phyloP scores from a whole-genome alignment of 2,329 filamentous ascomycete species.

The Cordyceps tenuipes region DNA sequence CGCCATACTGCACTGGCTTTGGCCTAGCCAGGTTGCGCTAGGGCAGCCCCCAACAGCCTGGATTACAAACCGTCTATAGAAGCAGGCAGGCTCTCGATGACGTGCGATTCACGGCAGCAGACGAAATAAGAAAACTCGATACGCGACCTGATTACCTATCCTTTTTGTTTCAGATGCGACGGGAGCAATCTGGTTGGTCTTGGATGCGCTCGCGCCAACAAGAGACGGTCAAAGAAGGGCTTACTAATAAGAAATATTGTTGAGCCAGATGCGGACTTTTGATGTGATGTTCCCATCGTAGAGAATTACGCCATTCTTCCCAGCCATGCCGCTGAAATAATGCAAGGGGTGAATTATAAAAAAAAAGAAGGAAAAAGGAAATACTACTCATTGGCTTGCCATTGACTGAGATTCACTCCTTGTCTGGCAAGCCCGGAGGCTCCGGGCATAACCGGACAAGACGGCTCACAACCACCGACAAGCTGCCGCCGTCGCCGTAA shows the following conservation, averaged over 20 bases:
- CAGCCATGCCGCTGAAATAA: too few species aligned
- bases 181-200: background rate
- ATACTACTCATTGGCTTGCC: too few species aligned
- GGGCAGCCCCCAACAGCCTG: background rate
- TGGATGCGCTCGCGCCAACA: background rate
- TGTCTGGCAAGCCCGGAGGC: background rate
- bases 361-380: too few species aligned
- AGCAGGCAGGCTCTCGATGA: background rate
- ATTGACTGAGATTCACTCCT: too few species aligned
- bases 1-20: background rate
- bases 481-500: background rate
- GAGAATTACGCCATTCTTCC: background rate
- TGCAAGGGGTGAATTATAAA: too few species aligned
- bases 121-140: background rate
- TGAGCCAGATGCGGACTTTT: background rate
- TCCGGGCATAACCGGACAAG: background rate
- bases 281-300: background rate
- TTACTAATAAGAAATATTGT: background rate
- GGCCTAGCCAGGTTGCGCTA: background rate
- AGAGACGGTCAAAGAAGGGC: background rate
- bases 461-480: background rate
- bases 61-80: background rate
- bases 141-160: background rate
- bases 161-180: too few species aligned
- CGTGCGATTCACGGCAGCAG: background rate